Evolutionary conservation across 2,329 filamentous ascomycete species (phyloP), one percentile per base, ranked within the genome.

Genomic region (Xylariaceae sp.): DNA sequence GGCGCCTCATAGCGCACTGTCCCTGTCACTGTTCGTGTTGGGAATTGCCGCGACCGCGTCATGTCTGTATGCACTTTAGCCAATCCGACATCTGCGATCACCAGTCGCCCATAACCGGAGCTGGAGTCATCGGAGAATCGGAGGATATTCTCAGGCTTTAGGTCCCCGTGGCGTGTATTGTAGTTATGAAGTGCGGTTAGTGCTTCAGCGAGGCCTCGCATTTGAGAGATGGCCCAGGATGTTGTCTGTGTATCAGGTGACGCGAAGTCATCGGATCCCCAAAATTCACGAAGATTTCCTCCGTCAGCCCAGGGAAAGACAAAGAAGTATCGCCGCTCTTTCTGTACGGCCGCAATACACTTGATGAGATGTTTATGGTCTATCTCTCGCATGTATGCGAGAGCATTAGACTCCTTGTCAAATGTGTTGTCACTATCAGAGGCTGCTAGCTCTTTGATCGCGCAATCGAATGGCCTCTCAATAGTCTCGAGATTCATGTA

Each of bases 331-430:
- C 43, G 8, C 28, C 19, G 43, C 43, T 46, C 43, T 23, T 34
- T 33, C 29, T 46, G 28, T 6, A 46, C 29, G 7, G 43, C 43
- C 23, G 43, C 43, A 34, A 46, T 46, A 17, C 43, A 46, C 19
- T 33, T 46, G 19, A 46, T 46, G 17, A 46, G 43, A 34, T 46
- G 43, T 23, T 46, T 46, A 28, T 46, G 43, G 19, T 46, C 43
- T 3, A 46, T 46, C 16, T 46, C 16, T 21, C 43, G 16, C 43
- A 46, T 46, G 28, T 17, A 46, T 14, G 43, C 28, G 21, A 46
- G 43, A 14, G 43, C 43, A 34, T 46, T 31, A 4, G 43, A 46
- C 23, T 46, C 43, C n/a, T 46, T 46, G n/a, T 46, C 43, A n/a
- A 46, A 46, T 6, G 43, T 34, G 29, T 46, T 46, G 16, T 46